These are phyloP conservation scores for Lentinus polychrous DNA, from an alignment of 1,284 basidiomycete species.

Conservation along the genomic window DNA sequence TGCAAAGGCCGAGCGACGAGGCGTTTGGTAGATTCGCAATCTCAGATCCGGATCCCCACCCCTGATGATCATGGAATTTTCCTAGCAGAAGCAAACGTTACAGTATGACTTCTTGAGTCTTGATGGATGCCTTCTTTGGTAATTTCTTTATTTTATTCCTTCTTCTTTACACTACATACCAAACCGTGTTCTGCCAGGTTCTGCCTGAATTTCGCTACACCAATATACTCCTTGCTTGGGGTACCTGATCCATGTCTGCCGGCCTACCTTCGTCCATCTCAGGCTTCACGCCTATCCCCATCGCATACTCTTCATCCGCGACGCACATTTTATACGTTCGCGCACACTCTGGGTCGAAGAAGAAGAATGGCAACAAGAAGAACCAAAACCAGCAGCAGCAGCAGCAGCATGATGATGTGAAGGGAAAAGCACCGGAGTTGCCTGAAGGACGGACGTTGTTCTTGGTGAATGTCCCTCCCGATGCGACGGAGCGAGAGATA, in stretches of 20 bases:
- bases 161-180: not conserved
- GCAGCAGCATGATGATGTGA: not conserved
- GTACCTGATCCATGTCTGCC: conserved; percentile 13
- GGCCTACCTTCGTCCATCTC: conserved; percentile 24
- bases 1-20: too few species aligned
- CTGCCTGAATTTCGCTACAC: too few species aligned
- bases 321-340: conserved; percentile 62
- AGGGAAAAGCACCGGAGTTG: conserved; percentile 26
- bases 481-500: conserved; percentile 75
- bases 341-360: conserved; percentile 44
- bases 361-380: conserved; percentile 18
- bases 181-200: too few species aligned
- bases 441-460: conserved; percentile 77
- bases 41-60: too few species aligned
- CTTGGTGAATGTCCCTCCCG: conserved; percentile 79
- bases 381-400: conserved; percentile 6
- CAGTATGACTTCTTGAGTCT: too few species aligned
- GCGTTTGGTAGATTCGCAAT: not conserved
- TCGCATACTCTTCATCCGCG: conserved; percentile 44
- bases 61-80: too few species aligned
- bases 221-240: too few species aligned
- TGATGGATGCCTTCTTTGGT: too few species aligned
- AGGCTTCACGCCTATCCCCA: conserved; percentile 56
- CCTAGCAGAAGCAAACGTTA: too few species aligned
- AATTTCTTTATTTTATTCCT: not conserved